These are phyloP conservation scores for Chaetomium olivaceum DNA, from an alignment of 2,329 filamentous ascomycete species.

Conservation along the genomic window DNA sequence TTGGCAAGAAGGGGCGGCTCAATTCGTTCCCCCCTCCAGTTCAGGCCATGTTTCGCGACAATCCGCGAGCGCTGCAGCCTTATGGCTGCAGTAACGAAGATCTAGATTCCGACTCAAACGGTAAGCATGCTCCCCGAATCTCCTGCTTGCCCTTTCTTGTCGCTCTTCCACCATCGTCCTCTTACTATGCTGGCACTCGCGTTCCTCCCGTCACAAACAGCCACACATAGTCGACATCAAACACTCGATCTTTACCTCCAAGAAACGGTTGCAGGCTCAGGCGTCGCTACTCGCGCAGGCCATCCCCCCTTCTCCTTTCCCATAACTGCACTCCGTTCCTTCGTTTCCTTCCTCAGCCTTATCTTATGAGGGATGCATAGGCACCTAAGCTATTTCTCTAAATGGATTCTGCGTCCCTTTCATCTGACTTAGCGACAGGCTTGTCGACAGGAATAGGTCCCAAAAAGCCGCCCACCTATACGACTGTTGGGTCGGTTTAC, in stretches of 20 bases:
- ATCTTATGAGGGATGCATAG: neutral
- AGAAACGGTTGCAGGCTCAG: neutral
- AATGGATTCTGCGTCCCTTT: constrained; percentile 22
- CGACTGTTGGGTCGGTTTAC: constrained; percentile 59
- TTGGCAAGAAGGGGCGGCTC: neutral
- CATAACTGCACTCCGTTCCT: neutral
- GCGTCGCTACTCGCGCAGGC: neutral
- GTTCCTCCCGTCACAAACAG: neutral
- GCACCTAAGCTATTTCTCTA: constrained; percentile 4
- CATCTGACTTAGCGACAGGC: constrained; percentile 25
- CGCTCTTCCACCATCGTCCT: neutral
- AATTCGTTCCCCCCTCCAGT: neutral
- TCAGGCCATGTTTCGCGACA: constrained; percentile 14
- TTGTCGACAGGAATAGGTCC: constrained; percentile 19
- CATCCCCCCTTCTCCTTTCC: neutral
- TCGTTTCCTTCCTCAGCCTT: neutral
- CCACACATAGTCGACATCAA: neutral
- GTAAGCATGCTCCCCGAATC: neutral
- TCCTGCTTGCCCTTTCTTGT: neutral
- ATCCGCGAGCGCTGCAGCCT: constrained; percentile 3
- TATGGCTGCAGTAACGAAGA: constrained; percentile 2
- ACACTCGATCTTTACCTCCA: neutral
- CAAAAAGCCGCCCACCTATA: constrained; percentile 48
- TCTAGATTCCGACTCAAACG: neutral
- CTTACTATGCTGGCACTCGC: neutral